Conservation (phyloP, 495 filamentous ascomycete genomes). For the Durotheca rogersii region DNA sequence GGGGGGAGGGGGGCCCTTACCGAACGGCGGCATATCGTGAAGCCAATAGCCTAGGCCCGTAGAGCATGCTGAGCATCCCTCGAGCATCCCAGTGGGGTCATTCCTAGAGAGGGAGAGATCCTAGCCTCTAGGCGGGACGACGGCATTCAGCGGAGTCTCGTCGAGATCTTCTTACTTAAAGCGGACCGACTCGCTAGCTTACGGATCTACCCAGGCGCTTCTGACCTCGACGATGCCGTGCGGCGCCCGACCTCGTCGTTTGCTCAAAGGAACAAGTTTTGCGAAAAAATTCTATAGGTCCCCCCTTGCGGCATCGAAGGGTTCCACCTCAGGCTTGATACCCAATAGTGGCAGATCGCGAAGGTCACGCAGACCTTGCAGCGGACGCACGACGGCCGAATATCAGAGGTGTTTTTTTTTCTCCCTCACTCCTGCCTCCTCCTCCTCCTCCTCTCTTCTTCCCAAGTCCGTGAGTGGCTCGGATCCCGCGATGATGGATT, state of each 20-base stretch:
- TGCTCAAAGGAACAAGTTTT: constrained; percentile 31
- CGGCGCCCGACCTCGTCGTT: constrained; percentile 11
- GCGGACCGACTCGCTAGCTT: constrained; percentile 20
- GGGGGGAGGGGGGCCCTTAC: constrained; percentile 20
- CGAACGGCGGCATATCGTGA: constrained; percentile 21
- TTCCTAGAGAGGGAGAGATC: too few relatives aligned
- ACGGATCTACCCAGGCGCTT: constrained; percentile 24
- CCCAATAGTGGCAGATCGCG: constrained; percentile 25
- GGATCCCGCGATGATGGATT: constrained; percentile 16
- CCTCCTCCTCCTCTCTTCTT: too few relatives aligned
- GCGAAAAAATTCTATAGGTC: constrained; percentile 27
- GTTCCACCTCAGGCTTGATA: constrained; percentile 23
- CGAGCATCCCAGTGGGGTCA: too few relatives aligned
- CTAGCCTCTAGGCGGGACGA: constrained; percentile 8
- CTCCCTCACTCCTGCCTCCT: too few relatives aligned
- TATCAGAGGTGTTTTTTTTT: constrained; percentile 18
- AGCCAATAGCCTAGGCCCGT: constrained; percentile 16
- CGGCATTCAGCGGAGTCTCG: background rate
- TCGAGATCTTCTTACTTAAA: constrained; percentile 13
- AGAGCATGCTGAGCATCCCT: constrained; percentile 8
- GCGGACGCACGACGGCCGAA: constrained; percentile 29
- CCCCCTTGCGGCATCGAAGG: constrained; percentile 11
- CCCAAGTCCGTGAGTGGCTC: constrained; percentile 23
- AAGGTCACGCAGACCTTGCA: constrained; percentile 21
- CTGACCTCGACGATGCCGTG: constrained; percentile 8